Evolutionary conservation across 2,329 filamentous ascomycete genomes (phyloP), one percentile per base, ranked within the genome.

Genomic region (Didymella segeticola): DNA sequence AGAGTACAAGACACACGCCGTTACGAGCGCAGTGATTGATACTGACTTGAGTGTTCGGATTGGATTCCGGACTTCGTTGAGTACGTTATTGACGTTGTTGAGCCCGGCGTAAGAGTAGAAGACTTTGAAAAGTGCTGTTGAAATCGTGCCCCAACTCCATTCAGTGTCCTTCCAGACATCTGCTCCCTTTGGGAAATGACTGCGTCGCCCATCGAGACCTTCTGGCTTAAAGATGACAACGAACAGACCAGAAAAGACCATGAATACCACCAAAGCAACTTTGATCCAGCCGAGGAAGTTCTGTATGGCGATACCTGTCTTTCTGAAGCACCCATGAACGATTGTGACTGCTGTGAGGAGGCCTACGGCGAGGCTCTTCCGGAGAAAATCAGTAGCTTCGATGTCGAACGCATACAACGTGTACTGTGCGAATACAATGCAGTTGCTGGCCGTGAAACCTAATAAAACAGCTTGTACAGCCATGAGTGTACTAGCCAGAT

Each of bases 51-150:
- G 71, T 0, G 88, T 90, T 12, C 82, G 76, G 0, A 90, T 81
- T 0, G 88, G 88, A 54, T 90, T 80, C 55, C 85, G 85, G 17
- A 90, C 87, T 67, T 90, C 88, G 65, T 88, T 89, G 43, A 90
- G 77, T 4, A 90, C 87, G 60, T 89, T 88, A 72, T 87, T 89
- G 57, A 86, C 79, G 55, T 89, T 90, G 46, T 80, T 83, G 11
- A 88, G 76, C 0, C 88, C 88, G 0, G 86, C 79, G 51, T 89
- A 90, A 0, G 86, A 88, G 68, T 89, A 89, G 37, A 87, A 84
- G 0, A 90, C 85, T 61, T 77, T 87, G 75, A 87, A 87, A 0
- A 90, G 73, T 0, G 87, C 82, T 0, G 87, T 89, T 0, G 86
- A 84, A n/a, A 90, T 77, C 1, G 83, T 78, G 25, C 86, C 85